These are phyloP conservation scores for Ajuga reptans DNA, from an alignment of 305 asterid genomes.

Conservation along the genomic window DNA sequence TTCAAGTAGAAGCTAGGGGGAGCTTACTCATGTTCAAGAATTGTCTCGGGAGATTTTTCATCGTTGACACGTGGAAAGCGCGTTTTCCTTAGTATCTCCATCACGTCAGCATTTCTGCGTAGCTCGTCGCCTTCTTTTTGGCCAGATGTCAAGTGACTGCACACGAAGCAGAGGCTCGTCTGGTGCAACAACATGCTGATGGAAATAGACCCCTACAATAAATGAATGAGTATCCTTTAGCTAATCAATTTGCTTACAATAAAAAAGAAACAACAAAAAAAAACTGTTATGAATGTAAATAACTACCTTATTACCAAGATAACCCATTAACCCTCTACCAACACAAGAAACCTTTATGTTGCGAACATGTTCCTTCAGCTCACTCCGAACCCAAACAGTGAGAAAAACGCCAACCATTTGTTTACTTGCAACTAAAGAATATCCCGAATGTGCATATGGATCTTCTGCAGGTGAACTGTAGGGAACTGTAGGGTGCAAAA, in stretches of 20 bases:
- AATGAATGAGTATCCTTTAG: background rate
- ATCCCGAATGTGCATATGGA: conserved; percentile 39
- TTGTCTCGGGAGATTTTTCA: conserved; percentile 79
- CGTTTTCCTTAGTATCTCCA: conserved; percentile 78
- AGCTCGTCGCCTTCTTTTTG: conserved; percentile 86
- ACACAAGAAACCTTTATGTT: conserved; percentile 85
- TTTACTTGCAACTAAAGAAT: conserved; percentile 68
- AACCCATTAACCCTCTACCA: conserved; percentile 93
- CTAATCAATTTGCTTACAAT: background rate
- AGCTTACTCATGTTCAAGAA: conserved; percentile 78
- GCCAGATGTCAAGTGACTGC: conserved; percentile 90
- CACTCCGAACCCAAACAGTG: conserved; percentile 80
- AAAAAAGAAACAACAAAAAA: too few species aligned
- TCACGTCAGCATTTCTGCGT: conserved; percentile 78
- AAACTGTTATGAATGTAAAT: background rate
- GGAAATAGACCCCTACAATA: conserved; percentile 79
- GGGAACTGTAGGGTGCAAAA: conserved; percentile 44
- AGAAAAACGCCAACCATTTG: conserved; percentile 96
- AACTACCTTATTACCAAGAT: conserved; percentile 88
- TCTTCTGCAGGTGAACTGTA: conserved; percentile 39
- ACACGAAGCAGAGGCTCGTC: conserved; percentile 86
- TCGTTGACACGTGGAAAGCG: conserved; percentile 63
- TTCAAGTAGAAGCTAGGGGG: background rate
- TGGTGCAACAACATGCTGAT: conserved; percentile 83
- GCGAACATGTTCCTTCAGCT: conserved; percentile 60